Evolutionary conservation across 2,329 filamentous ascomycete genomes (phyloP).

Genomic region (Diaporthe batatas): DNA sequence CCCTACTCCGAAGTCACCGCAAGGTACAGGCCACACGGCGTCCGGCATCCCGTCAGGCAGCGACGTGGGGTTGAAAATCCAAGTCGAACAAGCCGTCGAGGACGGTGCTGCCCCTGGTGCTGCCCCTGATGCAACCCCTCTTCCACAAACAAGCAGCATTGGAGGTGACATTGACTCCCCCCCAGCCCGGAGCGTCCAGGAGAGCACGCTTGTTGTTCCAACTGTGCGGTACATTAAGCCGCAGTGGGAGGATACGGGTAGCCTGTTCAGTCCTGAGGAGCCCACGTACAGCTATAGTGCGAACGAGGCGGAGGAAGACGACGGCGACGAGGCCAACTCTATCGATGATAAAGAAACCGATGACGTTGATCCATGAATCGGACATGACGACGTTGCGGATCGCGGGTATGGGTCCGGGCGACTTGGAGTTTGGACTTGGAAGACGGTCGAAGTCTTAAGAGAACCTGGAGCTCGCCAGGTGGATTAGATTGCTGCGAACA

Average conservation of each 20-base stretch:
- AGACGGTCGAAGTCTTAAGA: background rate
- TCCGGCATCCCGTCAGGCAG: background rate
- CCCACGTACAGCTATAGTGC: slow-evolving; percentile 4
- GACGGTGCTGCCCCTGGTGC: background rate
- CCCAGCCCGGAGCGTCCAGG: too few relatives aligned
- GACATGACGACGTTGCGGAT: too few relatives aligned
- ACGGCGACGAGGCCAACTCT: background rate
- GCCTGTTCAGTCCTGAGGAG: background rate
- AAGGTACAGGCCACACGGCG: too few relatives aligned
- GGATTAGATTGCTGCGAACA: slow-evolving; percentile 6
- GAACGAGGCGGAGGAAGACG: background rate
- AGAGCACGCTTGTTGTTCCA: background rate
- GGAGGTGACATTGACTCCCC: background rate
- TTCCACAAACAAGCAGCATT: background rate
- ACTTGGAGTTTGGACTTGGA: too few relatives aligned
- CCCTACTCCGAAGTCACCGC: background rate
- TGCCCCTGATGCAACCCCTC: background rate
- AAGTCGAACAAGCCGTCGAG: background rate
- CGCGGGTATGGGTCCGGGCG: background rate
- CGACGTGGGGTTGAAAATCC: background rate
- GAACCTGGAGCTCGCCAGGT: background rate
- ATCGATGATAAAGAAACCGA: background rate
- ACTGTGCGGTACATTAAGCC: background rate
- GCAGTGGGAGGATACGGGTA: slow-evolving; percentile 2
- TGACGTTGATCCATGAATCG: background rate